A percentile compares a stretch with the other conserved stretches of the same genome.
Conservation (phyloP, 1,139 yeast species). For the Suhomyces bolitotheri region DNA sequence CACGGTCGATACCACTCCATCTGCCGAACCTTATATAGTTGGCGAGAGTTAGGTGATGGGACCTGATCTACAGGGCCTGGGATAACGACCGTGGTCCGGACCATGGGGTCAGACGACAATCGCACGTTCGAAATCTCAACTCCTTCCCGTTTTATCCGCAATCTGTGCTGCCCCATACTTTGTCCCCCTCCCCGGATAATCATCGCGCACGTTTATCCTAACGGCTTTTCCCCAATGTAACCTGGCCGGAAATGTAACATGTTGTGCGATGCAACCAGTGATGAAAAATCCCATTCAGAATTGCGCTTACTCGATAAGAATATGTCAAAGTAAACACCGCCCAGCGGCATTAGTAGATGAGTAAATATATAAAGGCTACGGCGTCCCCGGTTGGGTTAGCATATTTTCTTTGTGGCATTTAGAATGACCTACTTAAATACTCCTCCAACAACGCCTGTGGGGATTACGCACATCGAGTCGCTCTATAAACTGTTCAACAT, state of each 20-base stretch:
- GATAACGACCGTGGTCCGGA: not conserved
- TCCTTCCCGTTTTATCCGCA: too few species aligned
- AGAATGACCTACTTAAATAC: slow-evolving; percentile 16
- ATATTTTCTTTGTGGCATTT: too few species aligned
- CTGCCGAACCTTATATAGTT: too few species aligned
- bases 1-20: too few species aligned
- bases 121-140: too few species aligned
- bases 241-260: slow-evolving; percentile 5
- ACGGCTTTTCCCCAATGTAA: slow-evolving; percentile 4
- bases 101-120: too few species aligned
- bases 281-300: slow-evolving; percentile 2
- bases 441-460: slow-evolving; percentile 20
- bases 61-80: too few species aligned
- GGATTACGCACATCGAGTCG: slow-evolving; percentile 10
- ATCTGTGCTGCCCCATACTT: too few species aligned
- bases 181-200: not conserved
- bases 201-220: not conserved
- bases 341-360: too few species aligned
- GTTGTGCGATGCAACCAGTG: slow-evolving; percentile 9
- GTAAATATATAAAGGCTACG: too few species aligned
- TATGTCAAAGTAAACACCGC: not conserved
- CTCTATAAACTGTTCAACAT: slow-evolving; percentile 21
- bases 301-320: not conserved
- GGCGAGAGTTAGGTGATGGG: not conserved
- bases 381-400: too few species aligned